These are phyloP conservation scores for Lolium rigidum DNA, from an alignment of 176 grass and related monocot genomes.

Conservation along the genomic window DNA sequence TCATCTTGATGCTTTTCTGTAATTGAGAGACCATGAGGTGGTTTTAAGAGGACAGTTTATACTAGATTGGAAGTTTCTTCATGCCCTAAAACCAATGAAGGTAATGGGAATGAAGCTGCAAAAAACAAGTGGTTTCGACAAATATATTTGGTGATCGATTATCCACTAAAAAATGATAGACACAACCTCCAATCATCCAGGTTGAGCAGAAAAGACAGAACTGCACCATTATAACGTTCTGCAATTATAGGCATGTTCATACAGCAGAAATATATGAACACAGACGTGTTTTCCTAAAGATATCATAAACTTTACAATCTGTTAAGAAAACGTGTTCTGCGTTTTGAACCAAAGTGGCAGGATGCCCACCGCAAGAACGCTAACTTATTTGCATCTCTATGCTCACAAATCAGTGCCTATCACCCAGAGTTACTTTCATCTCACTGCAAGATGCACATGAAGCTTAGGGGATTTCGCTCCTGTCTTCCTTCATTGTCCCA, in stretches of 20 bases:
- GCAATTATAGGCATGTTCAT: background rate
- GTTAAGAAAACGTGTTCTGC: background rate
- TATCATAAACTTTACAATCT: background rate
- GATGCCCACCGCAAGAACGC: background rate
- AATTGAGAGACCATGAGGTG: background rate
- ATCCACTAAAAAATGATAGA: too few relatives aligned
- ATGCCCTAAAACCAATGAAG: too few relatives aligned
- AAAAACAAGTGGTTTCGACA: too few relatives aligned
- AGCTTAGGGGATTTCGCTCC: constrained; percentile 49
- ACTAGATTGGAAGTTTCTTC: too few relatives aligned
- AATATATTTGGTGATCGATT: too few relatives aligned
- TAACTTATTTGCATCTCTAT: constrained; percentile 41
- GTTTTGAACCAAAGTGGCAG: background rate
- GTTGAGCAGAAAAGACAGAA: too few relatives aligned
- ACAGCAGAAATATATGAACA: background rate
- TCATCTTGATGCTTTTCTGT: background rate
- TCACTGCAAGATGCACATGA: constrained; percentile 21
- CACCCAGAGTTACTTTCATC: background rate
- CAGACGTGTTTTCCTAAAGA: background rate
- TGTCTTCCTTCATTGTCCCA: constrained; percentile 68
- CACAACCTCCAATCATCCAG: too few relatives aligned
- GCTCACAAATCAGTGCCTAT: constrained; percentile 6
- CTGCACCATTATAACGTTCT: background rate
- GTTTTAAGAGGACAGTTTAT: too few relatives aligned
- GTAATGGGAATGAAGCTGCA: too few relatives aligned